Evolutionary conservation across 331 rosid species (phyloP), one percentile per base, ranked within the genome.

Genomic region (Quercus lobata): DNA sequence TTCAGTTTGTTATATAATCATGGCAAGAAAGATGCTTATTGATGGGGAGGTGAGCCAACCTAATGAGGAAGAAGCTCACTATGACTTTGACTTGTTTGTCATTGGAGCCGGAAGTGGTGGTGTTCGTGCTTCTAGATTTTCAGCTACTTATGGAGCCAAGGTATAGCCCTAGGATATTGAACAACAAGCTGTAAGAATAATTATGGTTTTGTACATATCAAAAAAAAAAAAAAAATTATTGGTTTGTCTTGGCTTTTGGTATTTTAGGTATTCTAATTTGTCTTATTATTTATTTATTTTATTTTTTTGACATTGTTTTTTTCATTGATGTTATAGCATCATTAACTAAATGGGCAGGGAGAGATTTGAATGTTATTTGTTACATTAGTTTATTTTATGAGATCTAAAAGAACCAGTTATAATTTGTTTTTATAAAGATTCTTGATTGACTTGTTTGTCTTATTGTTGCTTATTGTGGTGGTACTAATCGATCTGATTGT

Each of bases 31-130:
- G 94, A 91, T 95, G 96, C 93, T 93, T 55, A 81, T 72, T 76
- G 93, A 90, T 60, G 96, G 90, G 25, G 97, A 89, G 57, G 66
- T 85, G 84, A 57, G 68, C 17, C 85, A 84, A 25, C 61, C 85
- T 60, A 82, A 44, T 15, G 93, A 87, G 72, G 91, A 79, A 24
- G 93, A 60, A 44, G 66, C 54, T 4, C 74, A 74, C 41, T 95
- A 84, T 72, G 98, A 95, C 78, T 95, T 88, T 62, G 99, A 95
- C 78, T 79, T 95, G 86, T 95, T 93, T 56, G 87, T 95, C 37
- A 90, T 95, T 84, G 99, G 98, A 65, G 99, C 99, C 57, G 99
- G 99, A 68, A 95, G 99, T 62, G 99, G 99, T 16, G 99, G 99
- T 60, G 99, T 95, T 84, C 98, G 99, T 82, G 99, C 92, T 52